phyloP scores from a whole-genome alignment of 768 basidiomycete genomes.

The Clathrus columnatus region DNA sequence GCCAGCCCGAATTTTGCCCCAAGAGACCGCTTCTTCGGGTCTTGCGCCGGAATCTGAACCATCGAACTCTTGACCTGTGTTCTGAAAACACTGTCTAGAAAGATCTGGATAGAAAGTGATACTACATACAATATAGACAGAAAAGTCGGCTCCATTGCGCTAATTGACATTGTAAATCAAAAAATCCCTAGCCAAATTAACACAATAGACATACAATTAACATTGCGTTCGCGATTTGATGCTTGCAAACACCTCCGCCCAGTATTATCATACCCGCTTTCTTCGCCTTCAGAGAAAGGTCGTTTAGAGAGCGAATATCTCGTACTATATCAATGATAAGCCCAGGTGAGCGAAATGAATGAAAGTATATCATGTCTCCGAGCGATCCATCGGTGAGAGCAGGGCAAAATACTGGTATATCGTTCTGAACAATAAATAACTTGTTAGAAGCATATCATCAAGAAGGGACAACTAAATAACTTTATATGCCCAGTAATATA shows the following conservation, averaged over 20 bases:
- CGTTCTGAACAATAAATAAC: conserved; percentile 51
- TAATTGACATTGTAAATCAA: conserved; percentile 24
- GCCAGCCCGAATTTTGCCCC: conserved; percentile 93
- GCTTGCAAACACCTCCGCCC: conserved; percentile 97
- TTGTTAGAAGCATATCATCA: not conserved
- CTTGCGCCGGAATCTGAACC: conserved; percentile 95
- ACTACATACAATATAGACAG: conserved; percentile 78
- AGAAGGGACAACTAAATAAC: conserved; percentile 37
- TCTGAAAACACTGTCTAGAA: conserved; percentile 35
- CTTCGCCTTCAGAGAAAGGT: conserved; percentile 73
- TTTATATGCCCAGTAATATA: conserved; percentile 99
- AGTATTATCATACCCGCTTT: conserved; percentile 98
- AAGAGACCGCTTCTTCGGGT: conserved; percentile 95
- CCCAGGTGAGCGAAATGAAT: conserved; percentile 82
- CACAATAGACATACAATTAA: conserved; percentile 59
- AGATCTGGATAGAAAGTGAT: not conserved
- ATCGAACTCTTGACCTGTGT: conserved; percentile 98
- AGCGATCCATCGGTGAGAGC: conserved; percentile 96
- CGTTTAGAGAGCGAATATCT: conserved; percentile 89
- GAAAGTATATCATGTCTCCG: conserved; percentile 99
- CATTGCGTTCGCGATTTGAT: conserved; percentile 99
- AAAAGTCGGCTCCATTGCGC: conserved; percentile 97
- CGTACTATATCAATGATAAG: conserved; percentile 88
- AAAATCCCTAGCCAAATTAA: conserved; percentile 3
- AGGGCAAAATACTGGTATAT: conserved; percentile 98